These are phyloP conservation scores for Didymella keratinophila DNA, from an alignment of 2,329 filamentous ascomycete species.

Conservation along the genomic window DNA sequence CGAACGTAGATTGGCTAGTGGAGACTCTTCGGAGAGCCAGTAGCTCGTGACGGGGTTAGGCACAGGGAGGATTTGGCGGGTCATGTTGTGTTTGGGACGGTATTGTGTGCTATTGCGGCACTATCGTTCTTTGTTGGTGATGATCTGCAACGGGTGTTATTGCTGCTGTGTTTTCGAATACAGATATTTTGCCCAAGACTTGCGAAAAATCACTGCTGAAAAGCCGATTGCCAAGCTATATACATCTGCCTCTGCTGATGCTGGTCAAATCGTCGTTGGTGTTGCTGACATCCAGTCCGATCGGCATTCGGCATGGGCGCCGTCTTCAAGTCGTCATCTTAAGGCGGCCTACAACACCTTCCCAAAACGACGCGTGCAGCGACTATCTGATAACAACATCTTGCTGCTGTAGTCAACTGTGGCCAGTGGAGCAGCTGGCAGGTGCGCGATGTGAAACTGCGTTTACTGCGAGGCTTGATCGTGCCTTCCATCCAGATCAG, in stretches of 20 bases:
- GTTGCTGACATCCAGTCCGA: slow-evolving; percentile 9
- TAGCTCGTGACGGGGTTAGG: slow-evolving; percentile 45
- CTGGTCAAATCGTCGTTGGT: background rate
- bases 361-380: slow-evolving; percentile 13
- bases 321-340: slow-evolving; percentile 2
- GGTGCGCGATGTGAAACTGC: background rate
- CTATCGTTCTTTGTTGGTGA: background rate
- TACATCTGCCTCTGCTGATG: background rate
- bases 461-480: background rate
- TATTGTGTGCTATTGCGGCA: background rate
- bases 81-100: background rate
- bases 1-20: slow-evolving; percentile 38
- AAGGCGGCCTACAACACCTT: slow-evolving; percentile 16
- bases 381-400: slow-evolving; percentile 12
- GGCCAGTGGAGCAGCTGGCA: background rate
- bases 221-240: background rate
- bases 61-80: slow-evolving; percentile 38
- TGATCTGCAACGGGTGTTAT: background rate
- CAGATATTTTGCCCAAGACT: background rate
- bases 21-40: slow-evolving; percentile 47
- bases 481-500: background rate
- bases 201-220: background rate
- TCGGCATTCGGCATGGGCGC: slow-evolving; percentile 19
- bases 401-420: background rate
- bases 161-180: background rate